phyloP scores from a whole-genome alignment of 106 monocot genomes.

The Dendrobium officinale region DNA sequence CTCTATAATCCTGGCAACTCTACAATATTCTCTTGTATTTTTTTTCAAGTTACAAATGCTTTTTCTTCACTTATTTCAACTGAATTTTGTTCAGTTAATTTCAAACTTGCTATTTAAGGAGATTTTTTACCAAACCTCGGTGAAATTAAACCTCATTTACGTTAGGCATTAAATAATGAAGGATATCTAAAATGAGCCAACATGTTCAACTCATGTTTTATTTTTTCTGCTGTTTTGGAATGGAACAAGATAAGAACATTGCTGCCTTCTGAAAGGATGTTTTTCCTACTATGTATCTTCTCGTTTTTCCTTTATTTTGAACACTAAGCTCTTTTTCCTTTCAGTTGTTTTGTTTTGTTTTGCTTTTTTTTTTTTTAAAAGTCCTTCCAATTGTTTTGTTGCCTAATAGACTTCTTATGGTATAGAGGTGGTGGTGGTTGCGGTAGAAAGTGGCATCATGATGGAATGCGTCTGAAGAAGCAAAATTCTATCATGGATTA shows the following conservation, averaged over 20 bases:
- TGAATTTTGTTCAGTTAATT: constrained; percentile 1
- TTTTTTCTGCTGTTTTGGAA: neutral
- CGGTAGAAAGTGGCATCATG: constrained; percentile 84
- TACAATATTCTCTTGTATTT: neutral
- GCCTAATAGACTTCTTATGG: constrained; percentile 1
- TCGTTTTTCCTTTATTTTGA: neutral
- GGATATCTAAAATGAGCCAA: neutral
- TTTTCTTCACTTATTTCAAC: neutral
- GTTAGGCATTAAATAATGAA: neutral
- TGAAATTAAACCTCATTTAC: neutral
- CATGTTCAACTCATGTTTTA: neutral
- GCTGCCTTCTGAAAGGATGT: neutral
- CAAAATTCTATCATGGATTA: constrained; percentile 81
- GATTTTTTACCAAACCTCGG: neutral
- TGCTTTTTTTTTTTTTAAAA: neutral
- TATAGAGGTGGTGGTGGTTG: constrained; percentile 77
- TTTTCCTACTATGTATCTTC: neutral
- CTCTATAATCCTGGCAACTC: neutral
- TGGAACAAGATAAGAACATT: neutral
- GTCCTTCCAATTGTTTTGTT: neutral
- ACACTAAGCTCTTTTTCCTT: neutral
- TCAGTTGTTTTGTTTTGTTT: too few species aligned
- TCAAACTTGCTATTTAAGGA: neutral
- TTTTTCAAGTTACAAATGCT: neutral
- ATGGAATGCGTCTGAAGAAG: constrained; percentile 60